Percentiles rank a stretch among this genome's conserved stretches.
Conservation (phyloP, 805 yeast genomes). For the Lipomyces yamadae region DNA sequence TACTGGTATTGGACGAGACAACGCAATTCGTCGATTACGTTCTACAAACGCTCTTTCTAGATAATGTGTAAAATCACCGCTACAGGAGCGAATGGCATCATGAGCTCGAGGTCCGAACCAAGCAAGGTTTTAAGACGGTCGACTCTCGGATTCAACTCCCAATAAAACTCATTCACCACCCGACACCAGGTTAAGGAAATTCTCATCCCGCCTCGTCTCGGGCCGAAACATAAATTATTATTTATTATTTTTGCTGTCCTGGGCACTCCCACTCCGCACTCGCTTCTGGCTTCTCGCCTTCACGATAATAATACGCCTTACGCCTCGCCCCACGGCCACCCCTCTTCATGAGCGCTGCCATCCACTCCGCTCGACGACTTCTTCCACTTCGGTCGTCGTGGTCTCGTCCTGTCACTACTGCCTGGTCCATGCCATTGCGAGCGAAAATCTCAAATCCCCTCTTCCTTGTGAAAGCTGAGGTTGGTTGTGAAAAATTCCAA, state of each 20-base stretch:
- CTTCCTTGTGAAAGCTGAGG: slow-evolving; percentile 9
- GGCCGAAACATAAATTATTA: neutral
- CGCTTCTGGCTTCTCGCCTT: neutral
- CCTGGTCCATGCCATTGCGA: slow-evolving; percentile 32
- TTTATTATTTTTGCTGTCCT: neutral
- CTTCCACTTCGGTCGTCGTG: slow-evolving; percentile 7
- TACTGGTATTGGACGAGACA: too few species aligned
- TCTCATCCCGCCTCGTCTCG: slow-evolving; percentile 2
- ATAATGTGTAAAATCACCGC: too few species aligned
- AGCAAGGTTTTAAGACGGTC: too few species aligned
- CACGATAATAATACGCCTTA: neutral
- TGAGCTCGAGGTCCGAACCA: too few species aligned
- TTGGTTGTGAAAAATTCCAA: neutral
- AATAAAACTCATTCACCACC: too few species aligned
- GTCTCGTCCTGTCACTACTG: neutral
- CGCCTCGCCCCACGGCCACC: neutral
- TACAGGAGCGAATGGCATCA: too few species aligned
- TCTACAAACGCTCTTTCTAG: too few species aligned
- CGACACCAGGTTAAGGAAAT: neutral
- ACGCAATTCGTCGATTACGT: too few species aligned
- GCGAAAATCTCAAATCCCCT: slow-evolving; percentile 32
- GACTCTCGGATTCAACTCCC: too few species aligned
- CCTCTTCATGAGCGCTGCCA: neutral
- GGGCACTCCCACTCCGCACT: neutral
- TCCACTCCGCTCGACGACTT: neutral